Base-by-base conservation (phyloP, 352 stramenopile species). In the Globisporangium rhizosaccharum region DNA sequence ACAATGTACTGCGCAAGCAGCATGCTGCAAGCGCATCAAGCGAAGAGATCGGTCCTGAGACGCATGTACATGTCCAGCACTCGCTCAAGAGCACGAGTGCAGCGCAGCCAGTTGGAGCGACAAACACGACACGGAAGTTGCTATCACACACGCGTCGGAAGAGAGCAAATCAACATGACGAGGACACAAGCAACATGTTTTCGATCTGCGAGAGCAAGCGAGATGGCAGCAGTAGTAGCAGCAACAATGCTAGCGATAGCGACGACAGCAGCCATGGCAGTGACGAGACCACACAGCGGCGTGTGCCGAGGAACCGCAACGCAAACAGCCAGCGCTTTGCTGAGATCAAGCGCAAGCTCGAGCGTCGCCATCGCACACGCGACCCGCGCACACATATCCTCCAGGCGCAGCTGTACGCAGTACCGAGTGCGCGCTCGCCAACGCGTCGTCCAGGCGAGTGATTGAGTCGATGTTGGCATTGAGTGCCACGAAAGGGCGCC, bases 321-420 rank as follows among this genome's bases (percentile, higher is more conserved):
- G 45, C 67, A 26, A 83, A 83, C 58, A 67, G 69, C 18, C 42
- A 70, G 51, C 72, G 72, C 7, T 80, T 83, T 17, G 67, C 67
- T 2, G 59, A 70, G 44, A 68, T 81, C 26, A 83, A 72, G 44
- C 70, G 64, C 5, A 59, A 74, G 30, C 60, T 83, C 15, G 67
- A 79, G 11, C 44, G 41, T n/a, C 41, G 42, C 57, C 26, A 71
- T 6, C 42, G 53, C 2, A 39, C 73, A 2, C 69, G 75, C 14
- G 79, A 73, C 0, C 79, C 76, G 23, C 64, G 70, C 10, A 45
- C 83, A 1, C 74, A 81, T 47, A 79, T 87, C 23, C 60, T 85
- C 41, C 68, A 82, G n/a, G 68, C 79, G 25, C 66, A 78, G 33
- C 62, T 57, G 18, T 63, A 63, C 23, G 57, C 53, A 30, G 10